Percentiles rank a stretch among this genome's conserved stretches.
phyloP scores from a whole-genome alignment of 257 asterid species.

The Solanum bulbocastanum region DNA sequence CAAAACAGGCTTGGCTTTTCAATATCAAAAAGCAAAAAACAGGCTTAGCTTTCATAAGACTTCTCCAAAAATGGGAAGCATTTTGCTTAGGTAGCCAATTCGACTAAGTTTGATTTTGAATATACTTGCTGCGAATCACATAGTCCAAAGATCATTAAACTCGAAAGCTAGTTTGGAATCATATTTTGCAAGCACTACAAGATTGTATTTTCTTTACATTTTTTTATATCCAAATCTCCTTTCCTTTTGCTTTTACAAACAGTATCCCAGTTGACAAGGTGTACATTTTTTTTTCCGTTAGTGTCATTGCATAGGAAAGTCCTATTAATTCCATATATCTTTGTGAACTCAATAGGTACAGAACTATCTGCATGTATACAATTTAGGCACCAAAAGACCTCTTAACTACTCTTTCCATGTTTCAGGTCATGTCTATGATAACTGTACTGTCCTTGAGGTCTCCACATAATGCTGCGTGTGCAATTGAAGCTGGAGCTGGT shows the following conservation, averaged over 20 bases:
- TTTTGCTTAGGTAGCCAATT: background rate
- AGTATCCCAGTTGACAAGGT: background rate
- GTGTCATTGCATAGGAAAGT: background rate
- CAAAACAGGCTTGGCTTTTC: background rate
- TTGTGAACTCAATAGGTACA: background rate
- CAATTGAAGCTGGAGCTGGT: conserved; percentile 90
- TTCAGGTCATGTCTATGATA: conserved; percentile 66
- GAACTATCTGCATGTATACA: background rate
- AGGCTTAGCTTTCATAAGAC: background rate
- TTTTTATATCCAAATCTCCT: background rate
- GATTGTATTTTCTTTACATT: background rate
- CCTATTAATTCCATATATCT: background rate
- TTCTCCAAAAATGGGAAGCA: background rate
- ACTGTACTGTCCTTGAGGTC: conserved; percentile 71
- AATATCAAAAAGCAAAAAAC: background rate
- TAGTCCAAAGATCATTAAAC: background rate
- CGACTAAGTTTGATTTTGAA: background rate
- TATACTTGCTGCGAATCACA: background rate
- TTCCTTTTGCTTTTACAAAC: background rate
- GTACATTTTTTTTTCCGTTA: background rate
- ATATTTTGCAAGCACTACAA: background rate
- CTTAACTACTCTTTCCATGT: background rate
- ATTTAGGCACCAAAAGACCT: background rate
- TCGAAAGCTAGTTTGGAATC: background rate
- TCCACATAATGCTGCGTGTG: conserved; percentile 71